Conservation (phyloP, 805 yeast genomes). For the Barnettozyma wickerhamii region DNA sequence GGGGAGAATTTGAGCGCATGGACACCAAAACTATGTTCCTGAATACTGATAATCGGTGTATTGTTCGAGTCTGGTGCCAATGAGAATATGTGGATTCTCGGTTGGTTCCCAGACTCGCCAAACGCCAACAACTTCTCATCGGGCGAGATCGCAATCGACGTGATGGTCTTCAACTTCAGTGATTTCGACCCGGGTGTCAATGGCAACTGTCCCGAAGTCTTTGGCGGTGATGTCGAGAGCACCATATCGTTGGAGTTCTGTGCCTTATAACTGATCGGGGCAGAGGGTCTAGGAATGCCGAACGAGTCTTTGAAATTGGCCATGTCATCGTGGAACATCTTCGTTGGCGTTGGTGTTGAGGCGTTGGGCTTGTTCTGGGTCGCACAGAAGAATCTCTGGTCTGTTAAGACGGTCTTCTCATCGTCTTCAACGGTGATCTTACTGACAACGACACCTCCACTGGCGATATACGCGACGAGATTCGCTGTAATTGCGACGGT, state of each 20-base stretch:
- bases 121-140: slow-evolving; percentile 52
- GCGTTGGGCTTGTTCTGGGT: slow-evolving; percentile 15
- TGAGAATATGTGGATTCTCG: slow-evolving; percentile 58
- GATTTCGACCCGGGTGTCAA: slow-evolving; percentile 6
- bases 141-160: slow-evolving; percentile 56
- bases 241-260: slow-evolving; percentile 2
- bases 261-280: slow-evolving; percentile 1
- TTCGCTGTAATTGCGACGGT: slow-evolving; percentile 38
- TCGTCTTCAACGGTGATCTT: slow-evolving; percentile 19
- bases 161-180: slow-evolving; percentile 46
- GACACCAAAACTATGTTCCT: slow-evolving; percentile 67
- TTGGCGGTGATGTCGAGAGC: slow-evolving; percentile 14
- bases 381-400: slow-evolving; percentile 52
- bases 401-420: slow-evolving; percentile 17
- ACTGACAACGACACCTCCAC: slow-evolving; percentile 57
- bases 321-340: background rate
- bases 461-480: slow-evolving; percentile 49
- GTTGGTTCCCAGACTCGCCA: slow-evolving; percentile 69
- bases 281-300: slow-evolving; percentile 10
- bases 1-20: slow-evolving; percentile 52
- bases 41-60: slow-evolving; percentile 48
- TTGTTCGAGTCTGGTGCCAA: slow-evolving; percentile 43
- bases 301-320: slow-evolving; percentile 6
- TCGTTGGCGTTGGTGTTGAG: background rate
- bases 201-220: slow-evolving; percentile 19